These are phyloP conservation scores for Oropetium thomaeum DNA, from an alignment of 176 grass and related monocot genomes.

Conservation along the genomic window DNA sequence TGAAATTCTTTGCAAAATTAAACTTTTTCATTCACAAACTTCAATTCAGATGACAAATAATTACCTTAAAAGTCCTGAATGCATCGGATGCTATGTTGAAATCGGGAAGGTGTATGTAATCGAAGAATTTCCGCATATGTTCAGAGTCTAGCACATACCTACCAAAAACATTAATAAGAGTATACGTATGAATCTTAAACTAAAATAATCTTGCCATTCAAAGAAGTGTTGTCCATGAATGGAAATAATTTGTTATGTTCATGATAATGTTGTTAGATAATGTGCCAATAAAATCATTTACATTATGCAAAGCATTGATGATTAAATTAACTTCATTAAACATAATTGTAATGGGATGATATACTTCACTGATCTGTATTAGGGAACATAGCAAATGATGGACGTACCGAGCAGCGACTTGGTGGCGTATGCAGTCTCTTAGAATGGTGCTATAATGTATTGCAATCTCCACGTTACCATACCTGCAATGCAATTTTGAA, in stretches of 20 bases:
- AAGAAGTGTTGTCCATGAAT: neutral
- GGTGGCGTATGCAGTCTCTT: constrained; percentile 51
- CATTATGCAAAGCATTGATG: neutral
- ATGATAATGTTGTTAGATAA: neutral
- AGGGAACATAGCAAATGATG: neutral
- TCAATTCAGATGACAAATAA: neutral
- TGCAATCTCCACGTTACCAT: constrained; percentile 39
- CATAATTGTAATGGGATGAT: neutral
- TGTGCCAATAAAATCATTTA: neutral
- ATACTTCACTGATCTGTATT: neutral
- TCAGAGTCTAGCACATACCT: constrained; percentile 40
- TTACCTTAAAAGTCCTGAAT: constrained; percentile 45
- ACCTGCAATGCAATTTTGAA: constrained; percentile 6
- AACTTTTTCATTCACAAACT: neutral
- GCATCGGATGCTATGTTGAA: constrained; percentile 55
- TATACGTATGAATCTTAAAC: neutral
- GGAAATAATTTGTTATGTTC: neutral
- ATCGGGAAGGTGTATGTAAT: constrained; percentile 46
- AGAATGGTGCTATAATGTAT: constrained; percentile 44
- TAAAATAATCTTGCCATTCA: neutral
- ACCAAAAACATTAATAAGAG: neutral
- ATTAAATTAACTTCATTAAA: neutral
- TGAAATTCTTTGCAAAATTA: neutral
- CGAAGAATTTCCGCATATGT: constrained; percentile 50
- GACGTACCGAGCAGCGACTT: constrained; percentile 37